Conservation (phyloP, 208 protist genomes). For the Trypanosomatidae sp. region DNA sequence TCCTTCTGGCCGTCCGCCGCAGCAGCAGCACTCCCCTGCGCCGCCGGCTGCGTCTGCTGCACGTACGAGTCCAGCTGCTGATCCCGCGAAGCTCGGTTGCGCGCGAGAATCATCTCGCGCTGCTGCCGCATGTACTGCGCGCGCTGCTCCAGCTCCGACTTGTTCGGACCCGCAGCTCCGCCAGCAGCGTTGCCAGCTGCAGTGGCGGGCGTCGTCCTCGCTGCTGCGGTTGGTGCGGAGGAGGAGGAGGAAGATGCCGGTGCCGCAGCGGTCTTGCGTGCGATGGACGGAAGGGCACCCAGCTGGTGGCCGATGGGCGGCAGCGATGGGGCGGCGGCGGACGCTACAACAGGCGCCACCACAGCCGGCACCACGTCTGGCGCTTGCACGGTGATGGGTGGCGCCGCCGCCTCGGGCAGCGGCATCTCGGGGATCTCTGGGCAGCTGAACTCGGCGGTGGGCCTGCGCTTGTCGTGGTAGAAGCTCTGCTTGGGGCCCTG, state of each 20-base stretch:
- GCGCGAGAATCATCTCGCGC: conserved; percentile 69
- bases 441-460: conserved; percentile 14
- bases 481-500: conserved; percentile 42
- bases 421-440: conserved; percentile 10
- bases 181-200: background rate
- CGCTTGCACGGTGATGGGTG: conserved; percentile 6
- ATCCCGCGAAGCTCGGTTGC: conserved; percentile 75
- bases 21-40: too few species aligned
- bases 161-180: conserved; percentile 24
- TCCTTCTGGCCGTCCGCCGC: conserved; percentile 34
- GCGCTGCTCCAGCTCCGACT: conserved; percentile 75
- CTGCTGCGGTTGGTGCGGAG: background rate
- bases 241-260: too few species aligned
- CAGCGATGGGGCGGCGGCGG: background rate
- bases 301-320: conserved; percentile 15
- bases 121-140: conserved; percentile 85
- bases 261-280: background rate
- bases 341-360: background rate
- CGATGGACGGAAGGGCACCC: conserved; percentile 18
- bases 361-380: conserved; percentile 6
- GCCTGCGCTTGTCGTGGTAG: conserved; percentile 14
- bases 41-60: conserved; percentile 19
- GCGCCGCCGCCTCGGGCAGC: background rate
- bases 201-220: background rate
- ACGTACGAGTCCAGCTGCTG: conserved; percentile 70